These are phyloP conservation scores for Fusarium udum DNA, from an alignment of 2,329 filamentous ascomycete species.

Conservation along the genomic window DNA sequence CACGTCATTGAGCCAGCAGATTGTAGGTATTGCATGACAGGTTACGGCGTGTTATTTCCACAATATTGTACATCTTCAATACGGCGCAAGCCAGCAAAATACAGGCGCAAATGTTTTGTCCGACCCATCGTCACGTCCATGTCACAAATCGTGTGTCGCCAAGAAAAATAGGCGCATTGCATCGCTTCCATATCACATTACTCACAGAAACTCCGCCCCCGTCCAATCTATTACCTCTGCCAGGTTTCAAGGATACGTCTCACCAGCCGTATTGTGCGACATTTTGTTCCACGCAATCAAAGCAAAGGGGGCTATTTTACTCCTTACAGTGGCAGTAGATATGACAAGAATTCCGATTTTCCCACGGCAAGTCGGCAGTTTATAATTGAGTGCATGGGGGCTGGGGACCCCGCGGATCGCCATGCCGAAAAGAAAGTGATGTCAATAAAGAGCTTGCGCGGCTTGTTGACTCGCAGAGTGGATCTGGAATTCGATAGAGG, in stretches of 20 bases:
- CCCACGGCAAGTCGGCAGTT: constrained; percentile 1
- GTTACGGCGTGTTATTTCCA: background rate
- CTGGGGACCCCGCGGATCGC: background rate
- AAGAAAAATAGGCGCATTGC: constrained; percentile 1
- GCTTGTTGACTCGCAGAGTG: background rate
- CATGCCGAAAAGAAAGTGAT: background rate
- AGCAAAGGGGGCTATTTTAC: background rate
- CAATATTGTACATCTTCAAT: background rate
- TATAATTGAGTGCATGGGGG: background rate
- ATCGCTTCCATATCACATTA: background rate
- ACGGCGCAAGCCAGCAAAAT: background rate
- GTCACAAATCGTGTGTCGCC: constrained; percentile 2
- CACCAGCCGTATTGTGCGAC: constrained; percentile 11
- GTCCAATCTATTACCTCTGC: background rate
- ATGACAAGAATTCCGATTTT: background rate
- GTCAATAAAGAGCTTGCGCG: constrained; percentile 16
- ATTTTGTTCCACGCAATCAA: background rate
- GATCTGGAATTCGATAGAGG: background rate
- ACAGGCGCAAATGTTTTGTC: background rate
- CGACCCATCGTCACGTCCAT: background rate
- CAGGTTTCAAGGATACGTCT: constrained; percentile 21
- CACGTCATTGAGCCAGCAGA: background rate
- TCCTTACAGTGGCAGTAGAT: background rate
- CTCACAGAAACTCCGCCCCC: background rate
- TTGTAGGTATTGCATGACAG: background rate